A percentile compares a stretch with the other conserved stretches of the same genome.
These are phyloP conservation scores for Fusarium brevicatenulatum DNA, from an alignment of 2,329 filamentous ascomycete genomes.

Conservation along the genomic window DNA sequence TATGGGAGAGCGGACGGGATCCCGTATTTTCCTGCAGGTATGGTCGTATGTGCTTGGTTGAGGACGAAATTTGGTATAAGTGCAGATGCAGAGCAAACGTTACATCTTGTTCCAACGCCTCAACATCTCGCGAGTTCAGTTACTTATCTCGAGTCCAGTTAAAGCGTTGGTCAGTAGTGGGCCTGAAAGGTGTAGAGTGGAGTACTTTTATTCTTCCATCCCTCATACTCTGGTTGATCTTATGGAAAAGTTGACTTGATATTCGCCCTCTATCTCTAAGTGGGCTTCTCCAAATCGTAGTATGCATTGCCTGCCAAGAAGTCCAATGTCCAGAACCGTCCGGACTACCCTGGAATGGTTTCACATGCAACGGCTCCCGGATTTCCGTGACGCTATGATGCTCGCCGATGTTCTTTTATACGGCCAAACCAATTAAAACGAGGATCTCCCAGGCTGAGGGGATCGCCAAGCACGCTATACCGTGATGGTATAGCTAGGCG, in stretches of 20 bases:
- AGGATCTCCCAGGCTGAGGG: not conserved
- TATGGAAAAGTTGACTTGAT: too few species aligned
- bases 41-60: not conserved
- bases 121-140: accelerated
- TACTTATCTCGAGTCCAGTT: accelerated
- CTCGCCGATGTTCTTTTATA: not conserved
- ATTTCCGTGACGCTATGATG: not conserved
- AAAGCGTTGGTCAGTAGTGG: not conserved
- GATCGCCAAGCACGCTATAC: not conserved
- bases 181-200: not conserved
- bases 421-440: not conserved
- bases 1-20: not conserved
- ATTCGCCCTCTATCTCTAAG: too few species aligned
- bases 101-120: not conserved
- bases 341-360: not conserved
- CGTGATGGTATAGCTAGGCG: not conserved
- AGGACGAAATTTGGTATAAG: accelerated
- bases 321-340: not conserved
- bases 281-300: too few species aligned
- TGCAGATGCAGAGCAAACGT: accelerated
- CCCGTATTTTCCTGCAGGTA: not conserved
- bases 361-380: not conserved
- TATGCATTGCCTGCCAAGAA: not conserved
- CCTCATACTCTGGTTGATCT: too few species aligned
- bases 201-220: too few species aligned